Evolutionary conservation across 73 alveolate species (phyloP), one percentile per base, ranked within the genome.

Genomic region (Paramecium caudatum): DNA sequence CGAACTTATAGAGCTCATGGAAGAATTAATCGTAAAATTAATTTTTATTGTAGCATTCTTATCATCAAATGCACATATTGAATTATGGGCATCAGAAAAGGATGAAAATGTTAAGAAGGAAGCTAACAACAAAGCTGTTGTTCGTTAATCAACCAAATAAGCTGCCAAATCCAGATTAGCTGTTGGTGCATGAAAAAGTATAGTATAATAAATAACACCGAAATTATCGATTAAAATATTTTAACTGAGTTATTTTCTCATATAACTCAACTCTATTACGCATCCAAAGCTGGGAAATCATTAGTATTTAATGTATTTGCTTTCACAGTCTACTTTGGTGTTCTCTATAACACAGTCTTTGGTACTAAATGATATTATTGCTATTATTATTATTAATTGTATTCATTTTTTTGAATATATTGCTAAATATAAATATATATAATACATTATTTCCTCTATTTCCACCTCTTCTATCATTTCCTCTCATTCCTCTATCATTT

Each of bases 1-100:
- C 94, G 99, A 93, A 97, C 99, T 63, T 97, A 95, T 96, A 95
- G 99, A 92, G 99, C 99, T 68, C 99, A 97, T 91, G 99, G 99
- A 87, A 95, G 99, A 90, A 97, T 97, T 90, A 95, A 95, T 83
- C 99, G 93, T 86, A 86, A 8, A 50, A 21, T 39, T 41, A 39
- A n/a, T 46, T 21, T 41, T 86, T 34, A 34, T 6, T 30, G 0
- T 12, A 86, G 93, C 99, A 32, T 97, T 96, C 94, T 90, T 96
- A 86, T 85, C 96, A 61, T 91, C 97, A 37, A 94, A 95, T 94
- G 95, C 98, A 91, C 99, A 97, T 92, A 91, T 97, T 90, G 99
- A 96, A 78, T 78, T 97, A 87, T 50, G 96, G 92, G 96, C 97
- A 74, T 70, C 94, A 25, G 99, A 96, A 90, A 93, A 93, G 39